Base-by-base conservation (phyloP, 2,329 filamentous ascomycete genomes). In the Ophiostoma triangulosporum region DNA sequence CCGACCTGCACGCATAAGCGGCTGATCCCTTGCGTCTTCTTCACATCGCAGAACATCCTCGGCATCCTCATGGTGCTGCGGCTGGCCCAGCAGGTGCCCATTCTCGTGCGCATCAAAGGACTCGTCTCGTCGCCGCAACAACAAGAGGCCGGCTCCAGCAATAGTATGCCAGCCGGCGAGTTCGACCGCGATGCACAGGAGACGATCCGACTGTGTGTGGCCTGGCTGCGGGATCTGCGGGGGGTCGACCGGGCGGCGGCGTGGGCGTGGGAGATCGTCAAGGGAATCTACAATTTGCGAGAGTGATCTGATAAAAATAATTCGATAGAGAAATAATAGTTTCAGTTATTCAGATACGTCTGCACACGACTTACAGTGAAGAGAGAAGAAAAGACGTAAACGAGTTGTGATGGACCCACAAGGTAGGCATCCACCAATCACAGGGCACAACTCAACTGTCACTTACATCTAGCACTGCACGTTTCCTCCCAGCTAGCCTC, bases 11-110 rank as follows among this genome's bases (percentile, higher is more conserved):
- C 73, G 52, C 74, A 74, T 62, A 83, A 83, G 64, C 68, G 78
- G 33, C 68, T 83, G 5, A 66, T 83, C 0, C 78, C 79, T 1
- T 74, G 75, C 54, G 60, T 77, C 1, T 82, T 80, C 61, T 77
- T 78, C 52, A 83, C 79, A 74, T 78, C 77, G 8, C 78, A 82
- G 58, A 80, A 80, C 56, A 70, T 83, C 40, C 69, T 83, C 45
- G 75, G 75, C 3, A 74, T 81, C 24, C 65, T 83, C 24, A 60
- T 83, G 46, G 67, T 83, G 17, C 61, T 83, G 33, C 73, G 78
- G 43, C 67, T 81, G 57, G 75, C 74, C 12, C 69, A 68, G 17
- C 73, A 75, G 54, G 73, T 77, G 45, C 69, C 70, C 1, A 71
- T 76, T 54, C 61, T 83, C 36, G 60, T 65, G 24, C 65, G 69